Conservation (phyloP, 1,139 yeast species). For the Diutina pseudorugosa region DNA sequence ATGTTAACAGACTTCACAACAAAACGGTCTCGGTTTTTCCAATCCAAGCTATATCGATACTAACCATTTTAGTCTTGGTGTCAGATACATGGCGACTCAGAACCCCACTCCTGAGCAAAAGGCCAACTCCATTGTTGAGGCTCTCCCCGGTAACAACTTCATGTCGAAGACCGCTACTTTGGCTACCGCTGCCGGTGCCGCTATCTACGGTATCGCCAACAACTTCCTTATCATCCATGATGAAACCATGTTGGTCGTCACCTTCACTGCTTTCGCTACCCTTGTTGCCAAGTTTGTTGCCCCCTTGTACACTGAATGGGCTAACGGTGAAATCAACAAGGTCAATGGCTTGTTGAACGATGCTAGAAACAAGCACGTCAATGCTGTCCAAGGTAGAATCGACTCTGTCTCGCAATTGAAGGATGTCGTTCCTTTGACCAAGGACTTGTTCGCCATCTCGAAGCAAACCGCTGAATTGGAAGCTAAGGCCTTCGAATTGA, state of each 20-base stretch:
- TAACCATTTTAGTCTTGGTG: conserved; percentile 34
- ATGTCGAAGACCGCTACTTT: conserved; percentile 89
- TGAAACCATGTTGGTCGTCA: conserved; percentile 75
- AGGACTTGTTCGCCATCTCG: conserved; percentile 83
- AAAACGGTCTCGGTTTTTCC: not conserved
- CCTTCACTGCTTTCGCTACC: conserved; percentile 67
- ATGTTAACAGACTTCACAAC: not conserved
- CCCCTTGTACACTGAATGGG: conserved; percentile 92
- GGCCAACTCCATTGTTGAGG: conserved; percentile 82
- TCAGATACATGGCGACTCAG: conserved; percentile 55
- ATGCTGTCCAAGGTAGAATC: conserved; percentile 89
- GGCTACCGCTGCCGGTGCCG: conserved; percentile 92
- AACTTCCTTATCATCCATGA: conserved; percentile 89
- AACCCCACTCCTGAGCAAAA: conserved; percentile 69
- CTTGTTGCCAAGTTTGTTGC: conserved; percentile 81
- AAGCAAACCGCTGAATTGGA: conserved; percentile 95
- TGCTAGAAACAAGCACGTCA: conserved; percentile 82
- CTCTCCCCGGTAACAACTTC: conserved; percentile 84
- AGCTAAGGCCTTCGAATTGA: conserved; percentile 84
- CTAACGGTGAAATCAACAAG: conserved; percentile 79
- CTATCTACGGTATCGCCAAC: conserved; percentile 86
- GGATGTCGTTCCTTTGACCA: conserved; percentile 86
- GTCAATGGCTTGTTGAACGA: conserved; percentile 73
- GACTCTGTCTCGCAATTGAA: conserved; percentile 77
- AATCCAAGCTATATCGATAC: conserved; percentile 8